phyloP scores from a whole-genome alignment of 208 protist species.

The Sergeia podlipaevii region DNA sequence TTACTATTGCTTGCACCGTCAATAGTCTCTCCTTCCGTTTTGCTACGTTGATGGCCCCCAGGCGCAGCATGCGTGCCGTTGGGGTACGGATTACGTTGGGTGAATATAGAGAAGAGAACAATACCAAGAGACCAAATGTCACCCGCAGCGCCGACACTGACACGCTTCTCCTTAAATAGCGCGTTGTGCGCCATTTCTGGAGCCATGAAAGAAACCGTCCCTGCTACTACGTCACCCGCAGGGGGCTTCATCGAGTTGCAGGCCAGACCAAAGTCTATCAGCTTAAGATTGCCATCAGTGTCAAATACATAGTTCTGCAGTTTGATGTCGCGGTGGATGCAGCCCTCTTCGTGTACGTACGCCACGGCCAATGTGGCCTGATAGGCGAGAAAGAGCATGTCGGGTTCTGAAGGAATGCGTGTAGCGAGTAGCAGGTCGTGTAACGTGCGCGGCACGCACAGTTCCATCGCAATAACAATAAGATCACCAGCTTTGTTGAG shows the following conservation, averaged over 20 bases:
- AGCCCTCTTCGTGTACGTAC: conserved; percentile 86
- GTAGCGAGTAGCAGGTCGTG: conserved; percentile 81
- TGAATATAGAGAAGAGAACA: conserved; percentile 88
- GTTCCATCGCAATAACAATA: conserved; percentile 87
- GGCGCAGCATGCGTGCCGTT: neutral
- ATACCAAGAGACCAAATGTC: conserved; percentile 91
- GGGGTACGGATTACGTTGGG: conserved; percentile 82
- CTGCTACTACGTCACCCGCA: conserved; percentile 82
- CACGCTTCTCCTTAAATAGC: conserved; percentile 64
- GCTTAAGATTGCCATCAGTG: conserved; percentile 79
- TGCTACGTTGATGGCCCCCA: neutral
- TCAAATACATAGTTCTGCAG: conserved; percentile 92
- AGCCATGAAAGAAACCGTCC: conserved; percentile 91
- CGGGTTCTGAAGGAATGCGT: conserved; percentile 74
- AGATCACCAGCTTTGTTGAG: conserved; percentile 73
- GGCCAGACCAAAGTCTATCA: conserved; percentile 91
- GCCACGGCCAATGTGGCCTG: conserved; percentile 85
- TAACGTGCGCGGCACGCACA: conserved; percentile 83
- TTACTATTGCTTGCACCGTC: conserved; percentile 7
- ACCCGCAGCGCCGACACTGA: conserved; percentile 75
- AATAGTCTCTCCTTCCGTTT: no score
- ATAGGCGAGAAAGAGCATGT: conserved; percentile 90
- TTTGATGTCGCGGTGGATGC: conserved; percentile 91
- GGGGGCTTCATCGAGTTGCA: conserved; percentile 64
- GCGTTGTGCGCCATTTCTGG: conserved; percentile 92